Base-by-base conservation (phyloP, 257 asterid species). In the Fraxinus quadrangulata region DNA sequence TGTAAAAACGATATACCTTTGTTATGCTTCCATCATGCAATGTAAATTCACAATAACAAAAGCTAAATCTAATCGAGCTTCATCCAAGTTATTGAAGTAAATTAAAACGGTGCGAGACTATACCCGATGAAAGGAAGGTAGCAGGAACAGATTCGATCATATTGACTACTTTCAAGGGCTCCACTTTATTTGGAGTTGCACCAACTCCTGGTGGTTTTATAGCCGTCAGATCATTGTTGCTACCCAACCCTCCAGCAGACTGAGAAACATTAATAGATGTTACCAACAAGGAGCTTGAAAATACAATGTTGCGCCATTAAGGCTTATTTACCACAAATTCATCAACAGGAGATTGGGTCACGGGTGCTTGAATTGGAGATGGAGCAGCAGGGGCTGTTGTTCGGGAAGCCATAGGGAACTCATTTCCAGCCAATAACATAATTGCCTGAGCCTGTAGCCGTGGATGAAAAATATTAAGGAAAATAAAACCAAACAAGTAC, bases 391-490 rank as follows among this genome's bases (percentile, higher is more conserved):
- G 40, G 0, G 84, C 51, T 9, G 87, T 47, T 30, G 91, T 72
- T 70, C 40, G 78, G 31, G 92, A 77, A 67, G 83, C 39, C 76
- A 30, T 31, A 13, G 89, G 71, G 39, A 93, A 89, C 45, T 89
- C 94, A 47, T 94, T 92, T 77, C 97, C 97, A 65, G 98, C 98
- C 83, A 94, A 87, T 33, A 94, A 75, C 98, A 92, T 94, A 56
- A 94, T 94, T 54, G 97, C 98, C 73, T 92, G 97, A 84, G 98
- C 98, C 98, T 94, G 78, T 67, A 77, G 26, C 68, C 76, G 78
- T 42, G n/a, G 17, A 78, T 2, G 16, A 26, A 59, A 63, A 63
- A 23, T 63, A 24, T 63, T 10, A 10, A 23, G 24, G 26, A 33
- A 19, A 45, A 73, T 16, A 68, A 39, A 26, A 66, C 51, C 10